Base-by-base conservation (phyloP, 768 basidiomycete species). In the Mycena filopes region DNA sequence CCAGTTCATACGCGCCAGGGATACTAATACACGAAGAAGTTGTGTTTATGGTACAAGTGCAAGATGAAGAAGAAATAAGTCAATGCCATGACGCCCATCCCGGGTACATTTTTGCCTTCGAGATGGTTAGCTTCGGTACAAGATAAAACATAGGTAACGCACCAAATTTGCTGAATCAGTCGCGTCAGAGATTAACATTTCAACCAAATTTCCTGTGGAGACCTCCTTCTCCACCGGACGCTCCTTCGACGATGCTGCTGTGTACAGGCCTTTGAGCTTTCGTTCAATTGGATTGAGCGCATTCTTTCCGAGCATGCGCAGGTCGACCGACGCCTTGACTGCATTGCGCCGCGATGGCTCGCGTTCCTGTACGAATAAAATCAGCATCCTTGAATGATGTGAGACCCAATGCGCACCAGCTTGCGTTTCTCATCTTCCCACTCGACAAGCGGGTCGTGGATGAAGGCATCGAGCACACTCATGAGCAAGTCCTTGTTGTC, bases 391-490 rank as follows among this genome's bases (percentile, higher is more conserved):
- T 29, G 2, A 29, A 45, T 29, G 25, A 43, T 25, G 20, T 16
- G 16, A 15, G 36, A 2, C 36, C 36, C 33, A 36, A 36, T 36
- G 66, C 82, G 26, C 65, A 89, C 87, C 74, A 87, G 78, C 72
- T 87, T 90, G 16, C 89, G 85, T 66, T 88, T 89, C 74, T 93
- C 89, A 45, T 94, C 90, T 65, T 94, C 92, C 94, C 96, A 99
- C 76, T 99, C 97, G 33, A 96, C 91, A 3, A 99, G 84, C 1
- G 98, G 98, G 76, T 99, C 98, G 71, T 99, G 97, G 31, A 96
- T 88, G 75, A 99, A 99, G 1, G 98, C 94, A 73, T 98, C 97
- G 41, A 99, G 85, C 0, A 99, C 94, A 74, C 90, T 96, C 91
- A 96, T 95, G 59, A 99, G 81, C 43, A 90, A 91, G 74, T 99